Evolutionary conservation across 371 early-diverging fungal species (phyloP), one percentile per base, ranked within the genome.

Genomic region (Mortierella sp.): DNA sequence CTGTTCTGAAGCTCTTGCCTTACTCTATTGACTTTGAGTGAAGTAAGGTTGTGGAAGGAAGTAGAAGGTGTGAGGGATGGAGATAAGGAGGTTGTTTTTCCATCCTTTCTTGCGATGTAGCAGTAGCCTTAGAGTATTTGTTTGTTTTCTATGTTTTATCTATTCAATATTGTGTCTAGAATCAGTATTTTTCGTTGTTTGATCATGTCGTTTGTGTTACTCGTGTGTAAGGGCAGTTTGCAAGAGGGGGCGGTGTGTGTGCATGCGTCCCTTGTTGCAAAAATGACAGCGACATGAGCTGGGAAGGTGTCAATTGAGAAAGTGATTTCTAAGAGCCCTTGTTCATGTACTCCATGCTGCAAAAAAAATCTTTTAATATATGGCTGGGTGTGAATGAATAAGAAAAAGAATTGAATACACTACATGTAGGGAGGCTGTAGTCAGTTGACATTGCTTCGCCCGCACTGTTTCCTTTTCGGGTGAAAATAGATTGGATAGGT

Each of bases 21-120:
- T 86, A 85, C 70, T 82, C 86, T 34, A 85, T 85, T 26, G 86
- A 85, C 54, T 65, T 85, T 34, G 86, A 85, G 44, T 85, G 72
- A 58, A 1, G 42, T 28, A 19, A 19, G n/a, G 28, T 38, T 38
- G 42, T 38, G 31, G 24, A 31, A 34, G 10, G 28, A 21, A 21
- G 16, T 19, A 13, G 44, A 10, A 9, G 24, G 14, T 6, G n/a
- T 34, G 11, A 31, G 57, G 11, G 72, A 19, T 28, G 34, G 16
- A 54, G 34, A 28, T 42, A 6, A 28, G 31, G 44, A 45, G 52
- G 26, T 14, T 34, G 63, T 63, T 63, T 19, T 10, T 63, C 5
- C 5, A 38, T 38, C 3, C 3, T 8, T 63, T 16, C 31, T 13
- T 11, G 28, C 3, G 0, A 13, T 58, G 28, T 58, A 58, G 58